Evolutionary conservation across 2,329 filamentous ascomycete species (phyloP).

Genomic region (Leptodontidium sp.): DNA sequence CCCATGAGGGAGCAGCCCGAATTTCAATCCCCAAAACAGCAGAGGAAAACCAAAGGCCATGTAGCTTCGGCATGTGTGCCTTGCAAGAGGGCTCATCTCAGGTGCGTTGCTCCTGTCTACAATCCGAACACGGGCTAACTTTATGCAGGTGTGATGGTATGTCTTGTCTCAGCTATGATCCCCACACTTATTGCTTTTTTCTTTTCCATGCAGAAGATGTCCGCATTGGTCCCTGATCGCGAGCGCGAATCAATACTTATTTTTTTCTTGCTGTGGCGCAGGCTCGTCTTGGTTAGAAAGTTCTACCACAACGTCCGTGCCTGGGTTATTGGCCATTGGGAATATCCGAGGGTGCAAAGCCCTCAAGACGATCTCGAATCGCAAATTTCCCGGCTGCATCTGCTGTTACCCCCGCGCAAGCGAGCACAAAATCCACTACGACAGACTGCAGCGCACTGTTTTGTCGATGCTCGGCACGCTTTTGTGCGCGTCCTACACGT

Average conservation of each 20-base stretch:
- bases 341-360: constrained; percentile 18
- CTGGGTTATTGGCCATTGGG: constrained; percentile 22
- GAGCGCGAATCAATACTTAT: constrained; percentile 19
- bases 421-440: constrained; percentile 25
- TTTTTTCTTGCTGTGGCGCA: constrained; percentile 27
- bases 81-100: constrained; percentile 83
- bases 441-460: not conserved
- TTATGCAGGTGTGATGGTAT: constrained; percentile 67
- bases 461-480: not conserved
- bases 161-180: constrained; percentile 49
- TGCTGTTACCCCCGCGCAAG: constrained; percentile 37
- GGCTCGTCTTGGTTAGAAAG: constrained; percentile 23
- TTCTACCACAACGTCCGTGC: constrained; percentile 26
- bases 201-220: constrained; percentile 28
- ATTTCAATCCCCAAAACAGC: constrained; percentile 65
- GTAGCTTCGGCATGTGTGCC: constrained; percentile 87
- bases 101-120: constrained; percentile 51
- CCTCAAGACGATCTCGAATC: constrained; percentile 15
- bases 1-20: constrained; percentile 55
- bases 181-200: constrained; percentile 28
- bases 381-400: constrained; percentile 10
- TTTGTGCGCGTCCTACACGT: not conserved
- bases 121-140: constrained; percentile 46
- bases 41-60: constrained; percentile 79
- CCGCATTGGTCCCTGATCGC: constrained; percentile 24